Evolutionary conservation across 352 stramenopile genomes (phyloP).

Genomic region (Globisporangium canariense): DNA sequence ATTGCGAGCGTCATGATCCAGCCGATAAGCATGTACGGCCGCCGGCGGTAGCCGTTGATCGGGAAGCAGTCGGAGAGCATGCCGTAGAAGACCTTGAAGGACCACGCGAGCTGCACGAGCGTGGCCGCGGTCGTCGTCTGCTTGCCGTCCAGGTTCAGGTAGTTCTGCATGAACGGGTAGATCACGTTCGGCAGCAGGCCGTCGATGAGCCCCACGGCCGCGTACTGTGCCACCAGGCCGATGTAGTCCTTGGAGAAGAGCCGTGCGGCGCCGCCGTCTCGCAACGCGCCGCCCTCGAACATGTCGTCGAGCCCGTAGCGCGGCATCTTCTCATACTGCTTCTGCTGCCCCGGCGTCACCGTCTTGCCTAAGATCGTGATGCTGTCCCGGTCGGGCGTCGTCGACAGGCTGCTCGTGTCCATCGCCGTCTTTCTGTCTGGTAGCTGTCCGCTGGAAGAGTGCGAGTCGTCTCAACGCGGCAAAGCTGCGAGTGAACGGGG

Average conservation of each 20-base stretch:
- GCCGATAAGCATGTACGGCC: constrained; percentile 53
- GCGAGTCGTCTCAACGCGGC: constrained; percentile 5
- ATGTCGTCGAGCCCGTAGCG: constrained; percentile 15
- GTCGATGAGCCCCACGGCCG: constrained; percentile 22
- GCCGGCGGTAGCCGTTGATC: constrained; percentile 44
- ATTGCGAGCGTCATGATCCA: constrained; percentile 39
- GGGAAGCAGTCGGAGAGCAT: constrained; percentile 56
- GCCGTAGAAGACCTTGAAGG: constrained; percentile 58
- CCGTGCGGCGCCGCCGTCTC: constrained; percentile 13
- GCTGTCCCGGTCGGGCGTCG: constrained; percentile 16
- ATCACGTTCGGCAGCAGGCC: constrained; percentile 18
- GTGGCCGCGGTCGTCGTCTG: constrained; percentile 34
- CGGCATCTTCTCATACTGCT: constrained; percentile 14
- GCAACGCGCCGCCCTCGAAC: constrained; percentile 25
- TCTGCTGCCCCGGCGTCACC: constrained; percentile 7
- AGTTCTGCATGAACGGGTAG: constrained; percentile 33
- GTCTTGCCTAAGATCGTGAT: constrained; percentile 17
- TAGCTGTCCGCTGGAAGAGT: background rate
- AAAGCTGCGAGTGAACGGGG: constrained; percentile 1
- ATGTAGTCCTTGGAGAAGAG: constrained; percentile 22
- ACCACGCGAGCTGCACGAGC: constrained; percentile 41
- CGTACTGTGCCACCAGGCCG: constrained; percentile 23
- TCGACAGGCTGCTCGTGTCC: constrained; percentile 8
- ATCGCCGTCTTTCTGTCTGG: background rate
- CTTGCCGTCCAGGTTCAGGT: constrained; percentile 35